Evolutionary conservation across 495 filamentous ascomycete genomes (phyloP).

Genomic region (Aspergillus cavernicola): DNA sequence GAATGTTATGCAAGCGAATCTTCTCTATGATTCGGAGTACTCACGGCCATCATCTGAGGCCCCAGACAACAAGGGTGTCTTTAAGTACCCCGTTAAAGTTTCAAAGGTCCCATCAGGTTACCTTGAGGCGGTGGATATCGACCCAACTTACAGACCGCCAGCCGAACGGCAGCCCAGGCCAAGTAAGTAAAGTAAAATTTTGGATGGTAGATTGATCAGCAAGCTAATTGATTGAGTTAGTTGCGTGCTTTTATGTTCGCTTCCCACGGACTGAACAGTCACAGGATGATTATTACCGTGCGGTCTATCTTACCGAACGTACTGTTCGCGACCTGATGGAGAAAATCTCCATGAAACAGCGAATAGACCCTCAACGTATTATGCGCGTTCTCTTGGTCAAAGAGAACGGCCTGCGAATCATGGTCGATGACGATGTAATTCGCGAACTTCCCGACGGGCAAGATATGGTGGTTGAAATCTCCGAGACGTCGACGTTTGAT

Average conservation of each 20-base stretch:
- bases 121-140: constrained; percentile 90
- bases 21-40: constrained; percentile 24
- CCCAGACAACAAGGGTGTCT: constrained; percentile 7
- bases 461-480: constrained; percentile 63
- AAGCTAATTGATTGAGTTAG: constrained; percentile 18
- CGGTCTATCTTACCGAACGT: constrained; percentile 78
- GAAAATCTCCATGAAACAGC: constrained; percentile 70
- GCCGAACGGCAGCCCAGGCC: constrained; percentile 66
- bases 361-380: constrained; percentile 68
- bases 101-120: constrained; percentile 54
- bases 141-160: constrained; percentile 79
- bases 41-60: constrained; percentile 18
- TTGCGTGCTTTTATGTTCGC: constrained; percentile 87
- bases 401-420: constrained; percentile 69
- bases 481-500: neutral
- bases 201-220: neutral
- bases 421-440: constrained; percentile 88
- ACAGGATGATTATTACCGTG: constrained; percentile 69
- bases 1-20: constrained; percentile 6
- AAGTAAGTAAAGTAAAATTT: constrained; percentile 36
- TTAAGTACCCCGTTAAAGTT: constrained; percentile 43
- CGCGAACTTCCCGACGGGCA: constrained; percentile 85
- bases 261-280: constrained; percentile 49
- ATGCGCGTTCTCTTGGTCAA: constrained; percentile 67
- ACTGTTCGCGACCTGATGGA: constrained; percentile 66